Evolutionary conservation across 2,329 filamentous ascomycete species (phyloP).

Genomic region (Aschersonia sp.): DNA sequence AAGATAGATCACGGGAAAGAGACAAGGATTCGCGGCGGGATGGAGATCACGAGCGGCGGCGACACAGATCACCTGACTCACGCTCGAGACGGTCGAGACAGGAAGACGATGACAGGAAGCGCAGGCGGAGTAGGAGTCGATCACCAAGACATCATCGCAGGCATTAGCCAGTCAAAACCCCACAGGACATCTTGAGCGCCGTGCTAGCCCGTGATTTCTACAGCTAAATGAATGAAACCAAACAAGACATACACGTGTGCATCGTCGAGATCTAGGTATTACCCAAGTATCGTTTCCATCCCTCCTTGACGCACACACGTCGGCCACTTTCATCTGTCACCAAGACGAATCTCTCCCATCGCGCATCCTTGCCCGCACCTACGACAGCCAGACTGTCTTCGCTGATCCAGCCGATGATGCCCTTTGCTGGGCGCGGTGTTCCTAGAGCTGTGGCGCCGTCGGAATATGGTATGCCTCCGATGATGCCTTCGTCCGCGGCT

Average conservation of each 20-base stretch:
- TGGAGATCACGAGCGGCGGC: constrained; percentile 7
- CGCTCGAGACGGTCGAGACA: constrained; percentile 13
- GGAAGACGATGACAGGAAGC: constrained; percentile 12
- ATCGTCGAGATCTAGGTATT: constrained; percentile 13
- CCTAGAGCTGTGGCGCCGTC: constrained; percentile 30
- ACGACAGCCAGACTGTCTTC: constrained; percentile 63
- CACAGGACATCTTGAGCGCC: background rate
- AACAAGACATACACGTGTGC: background rate
- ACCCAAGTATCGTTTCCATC: constrained; percentile 67
- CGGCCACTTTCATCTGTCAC: constrained; percentile 54
- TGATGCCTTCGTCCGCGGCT: constrained; percentile 56
- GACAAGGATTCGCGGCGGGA: constrained; percentile 7
- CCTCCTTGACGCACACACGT: constrained; percentile 52
- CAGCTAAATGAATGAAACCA: background rate
- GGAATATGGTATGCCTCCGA: constrained; percentile 26
- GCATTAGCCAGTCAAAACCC: background rate
- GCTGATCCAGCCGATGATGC: constrained; percentile 70
- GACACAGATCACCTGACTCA: constrained; percentile 13
- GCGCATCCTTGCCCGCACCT: constrained; percentile 63
- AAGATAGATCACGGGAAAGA: constrained; percentile 3
- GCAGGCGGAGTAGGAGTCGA: constrained; percentile 24
- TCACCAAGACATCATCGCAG: constrained; percentile 19
- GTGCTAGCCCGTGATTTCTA: background rate
- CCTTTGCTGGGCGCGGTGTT: constrained; percentile 54
- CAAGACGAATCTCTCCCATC: constrained; percentile 79